These are phyloP conservation scores for Eucalyptus erythrocorys DNA, from an alignment of 345 rosid species.

Conservation along the genomic window DNA sequence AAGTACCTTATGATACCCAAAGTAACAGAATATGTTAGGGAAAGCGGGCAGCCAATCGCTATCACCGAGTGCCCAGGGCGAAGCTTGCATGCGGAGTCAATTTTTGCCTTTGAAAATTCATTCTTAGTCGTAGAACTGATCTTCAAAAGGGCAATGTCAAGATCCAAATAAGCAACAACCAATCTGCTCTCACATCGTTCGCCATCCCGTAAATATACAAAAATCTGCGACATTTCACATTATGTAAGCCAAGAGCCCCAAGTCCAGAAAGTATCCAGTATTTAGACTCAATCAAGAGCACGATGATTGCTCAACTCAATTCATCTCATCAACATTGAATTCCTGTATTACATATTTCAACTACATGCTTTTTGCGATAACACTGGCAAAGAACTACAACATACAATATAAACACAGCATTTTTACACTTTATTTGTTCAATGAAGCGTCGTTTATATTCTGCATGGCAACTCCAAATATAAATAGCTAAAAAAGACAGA, in stretches of 20 bases:
- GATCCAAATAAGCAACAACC: slow-evolving; percentile 63
- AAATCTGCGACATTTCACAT: slow-evolving; percentile 35
- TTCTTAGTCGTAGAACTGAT: slow-evolving; percentile 40
- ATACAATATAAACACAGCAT: neutral
- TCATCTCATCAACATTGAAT: neutral
- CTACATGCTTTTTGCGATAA: neutral
- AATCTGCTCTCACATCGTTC: slow-evolving; percentile 59
- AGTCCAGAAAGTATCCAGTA: neutral
- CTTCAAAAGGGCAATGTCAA: slow-evolving; percentile 89
- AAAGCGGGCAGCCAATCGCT: slow-evolving; percentile 79
- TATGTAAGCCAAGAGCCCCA: neutral
- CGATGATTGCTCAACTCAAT: neutral
- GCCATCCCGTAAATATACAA: slow-evolving; percentile 83
- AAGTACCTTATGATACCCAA: slow-evolving; percentile 79
- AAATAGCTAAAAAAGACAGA: neutral
- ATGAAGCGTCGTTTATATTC: neutral
- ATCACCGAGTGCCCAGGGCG: slow-evolving; percentile 93
- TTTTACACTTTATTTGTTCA: neutral
- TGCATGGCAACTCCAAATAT: neutral
- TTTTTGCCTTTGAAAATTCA: slow-evolving; percentile 60
- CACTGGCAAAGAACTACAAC: neutral
- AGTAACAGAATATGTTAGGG: slow-evolving; percentile 80
- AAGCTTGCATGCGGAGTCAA: slow-evolving; percentile 72
- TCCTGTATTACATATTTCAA: neutral
- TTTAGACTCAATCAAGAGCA: neutral